Conservation (phyloP, 768 basidiomycete species). For the Phlegmacium glaucopus region DNA sequence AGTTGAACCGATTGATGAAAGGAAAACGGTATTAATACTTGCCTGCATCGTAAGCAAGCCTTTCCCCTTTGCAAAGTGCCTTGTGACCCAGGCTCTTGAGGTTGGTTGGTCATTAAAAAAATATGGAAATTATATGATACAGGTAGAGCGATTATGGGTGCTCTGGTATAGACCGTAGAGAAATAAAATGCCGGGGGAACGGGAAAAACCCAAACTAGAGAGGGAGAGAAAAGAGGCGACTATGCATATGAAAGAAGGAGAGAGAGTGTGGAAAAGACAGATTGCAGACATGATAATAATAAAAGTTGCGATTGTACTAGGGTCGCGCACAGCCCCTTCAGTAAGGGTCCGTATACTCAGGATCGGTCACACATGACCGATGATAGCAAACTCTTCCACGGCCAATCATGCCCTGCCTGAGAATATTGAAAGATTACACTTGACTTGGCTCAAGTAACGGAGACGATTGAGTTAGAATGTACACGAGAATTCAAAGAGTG, state of each 20-base stretch:
- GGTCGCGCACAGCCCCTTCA: too few species aligned
- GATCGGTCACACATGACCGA: too few species aligned
- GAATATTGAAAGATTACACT: constrained; percentile 2
- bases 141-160: constrained; percentile 6
- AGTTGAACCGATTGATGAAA: constrained; percentile 9
- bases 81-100: constrained; percentile 31
- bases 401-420: constrained; percentile 14
- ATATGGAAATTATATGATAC: constrained; percentile 31
- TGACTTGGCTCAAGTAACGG: background rate
- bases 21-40: constrained; percentile 16
- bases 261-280: background rate
- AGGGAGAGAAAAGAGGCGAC: background rate
- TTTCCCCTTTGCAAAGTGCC: constrained; percentile 62
- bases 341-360: too few species aligned
- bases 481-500: constrained; percentile 19
- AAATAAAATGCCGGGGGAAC: constrained; percentile 18
- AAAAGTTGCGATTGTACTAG: too few species aligned
- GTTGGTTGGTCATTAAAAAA: constrained; percentile 49
- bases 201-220: constrained; percentile 7
- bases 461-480: constrained; percentile 30
- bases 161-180: constrained; percentile 15
- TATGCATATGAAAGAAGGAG: background rate
- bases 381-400: constrained; percentile 1
- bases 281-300: background rate
- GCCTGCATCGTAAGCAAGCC: constrained; percentile 74